Base-by-base conservation (phyloP, 352 stramenopile species). In the Phytophthora capsici region DNA sequence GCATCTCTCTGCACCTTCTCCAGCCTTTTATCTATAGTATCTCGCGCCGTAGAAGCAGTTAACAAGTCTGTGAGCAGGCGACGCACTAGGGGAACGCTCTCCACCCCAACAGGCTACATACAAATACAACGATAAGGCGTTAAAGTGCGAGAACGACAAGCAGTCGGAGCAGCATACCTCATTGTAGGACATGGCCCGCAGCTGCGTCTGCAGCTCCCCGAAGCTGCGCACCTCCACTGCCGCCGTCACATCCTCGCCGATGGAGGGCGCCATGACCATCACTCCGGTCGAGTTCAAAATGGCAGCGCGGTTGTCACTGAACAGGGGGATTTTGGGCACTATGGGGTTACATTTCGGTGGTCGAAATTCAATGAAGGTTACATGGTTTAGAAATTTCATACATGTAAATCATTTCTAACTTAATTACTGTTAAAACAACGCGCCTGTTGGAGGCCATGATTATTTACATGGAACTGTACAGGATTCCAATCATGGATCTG, bases 61-160 rank as follows among this genome's bases (percentile, higher is more conserved):
- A 82, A 20, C n/a, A 93, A 58, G 51, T 91, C 85, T 6, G 38
- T 28, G n/a, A 93, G 67, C n/a, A 93, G 57, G 19, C 71, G 69
- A 20, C 74, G 68, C 16, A 91, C 85, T 6, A 93, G 68, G 23
- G 73, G 55, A 23, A 80, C 79, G 48, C 81, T 91, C 54, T 93
- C 85, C 13, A 85, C 47, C 4, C 68, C 80, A 20, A 93, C 61
- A 4, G 85, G 82, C 75, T 89, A 43, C 13, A 49, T n/a, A n/a
- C 48, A 22, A 20, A 6, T 25, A 32, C 9, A 10, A 14, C 50
- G 19, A 14, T 34, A 25, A 13, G 45, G 20, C 17, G 50, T 26
- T 40, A 36, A 22, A 53, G 14, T 14, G 12, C 25, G 49, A 63
- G 12, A 37, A 20, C 40, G 19, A 22, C 26, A 26, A 5, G 14